phyloP scores from a whole-genome alignment of 352 stramenopile genomes.

The Phytophthora lateralis region DNA sequence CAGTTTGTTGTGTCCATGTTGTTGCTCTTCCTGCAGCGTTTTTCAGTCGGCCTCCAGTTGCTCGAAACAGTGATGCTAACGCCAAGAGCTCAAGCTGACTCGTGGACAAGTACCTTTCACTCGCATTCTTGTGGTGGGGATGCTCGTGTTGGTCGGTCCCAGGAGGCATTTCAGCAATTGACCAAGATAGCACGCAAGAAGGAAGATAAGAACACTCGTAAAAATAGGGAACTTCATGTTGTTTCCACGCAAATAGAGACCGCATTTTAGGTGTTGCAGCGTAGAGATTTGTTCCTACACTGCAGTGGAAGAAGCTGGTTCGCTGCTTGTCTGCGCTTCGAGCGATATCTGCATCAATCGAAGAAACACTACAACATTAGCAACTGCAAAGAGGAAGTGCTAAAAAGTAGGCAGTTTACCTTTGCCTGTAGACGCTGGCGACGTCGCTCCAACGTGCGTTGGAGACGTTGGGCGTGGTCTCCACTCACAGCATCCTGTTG shows the following conservation, averaged over 20 bases:
- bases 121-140: slow-evolving; percentile 4
- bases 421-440: slow-evolving; percentile 52
- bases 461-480: slow-evolving; percentile 41
- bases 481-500: slow-evolving; percentile 11
- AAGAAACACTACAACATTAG: background rate
- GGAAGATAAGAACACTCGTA: slow-evolving; percentile 1
- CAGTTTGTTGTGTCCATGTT: slow-evolving; percentile 43
- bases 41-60: slow-evolving; percentile 36
- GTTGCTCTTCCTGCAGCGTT: slow-evolving; percentile 6
- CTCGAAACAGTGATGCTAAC: slow-evolving; percentile 45
- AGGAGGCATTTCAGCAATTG: slow-evolving; percentile 1
- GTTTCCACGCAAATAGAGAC: slow-evolving; percentile 1
- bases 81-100: slow-evolving; percentile 53
- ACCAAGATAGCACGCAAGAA: background rate
- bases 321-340: slow-evolving; percentile 21
- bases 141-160: background rate
- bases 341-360: slow-evolving; percentile 16
- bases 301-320: slow-evolving; percentile 11
- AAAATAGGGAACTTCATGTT: background rate
- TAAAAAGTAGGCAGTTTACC: slow-evolving; percentile 17
- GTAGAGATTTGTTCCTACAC: slow-evolving; percentile 12
- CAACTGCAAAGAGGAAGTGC: background rate
- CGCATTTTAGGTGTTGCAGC: background rate
- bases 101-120: slow-evolving; percentile 5
- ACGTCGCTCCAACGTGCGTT: slow-evolving; percentile 53